Percentiles rank a stretch among this genome's conserved stretches.
Conservation (phyloP, 768 basidiomycete species). For the Boletus reticulatus region DNA sequence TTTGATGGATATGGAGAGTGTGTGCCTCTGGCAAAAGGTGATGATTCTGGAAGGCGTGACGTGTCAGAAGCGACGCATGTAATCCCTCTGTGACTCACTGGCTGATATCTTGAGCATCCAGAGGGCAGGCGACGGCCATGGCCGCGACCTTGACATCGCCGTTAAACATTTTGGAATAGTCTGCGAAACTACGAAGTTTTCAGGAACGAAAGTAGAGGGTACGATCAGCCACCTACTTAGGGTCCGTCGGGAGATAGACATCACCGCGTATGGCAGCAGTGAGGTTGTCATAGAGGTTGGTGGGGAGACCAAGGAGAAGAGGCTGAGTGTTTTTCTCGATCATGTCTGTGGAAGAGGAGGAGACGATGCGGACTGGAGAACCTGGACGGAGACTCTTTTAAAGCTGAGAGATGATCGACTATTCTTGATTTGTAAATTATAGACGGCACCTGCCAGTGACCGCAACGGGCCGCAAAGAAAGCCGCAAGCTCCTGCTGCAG, state of each 20-base stretch:
- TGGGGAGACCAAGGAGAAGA: constrained; percentile 4
- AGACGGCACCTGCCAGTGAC: background rate
- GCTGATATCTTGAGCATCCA: constrained; percentile 81
- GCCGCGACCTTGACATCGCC: constrained; percentile 65
- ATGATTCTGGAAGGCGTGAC: constrained; percentile 47
- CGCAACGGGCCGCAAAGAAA: background rate
- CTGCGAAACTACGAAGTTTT: constrained; percentile 22
- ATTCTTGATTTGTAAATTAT: constrained; percentile 12
- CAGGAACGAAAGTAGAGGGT: background rate
- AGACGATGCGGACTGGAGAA: constrained; percentile 3
- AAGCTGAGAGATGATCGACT: constrained; percentile 1
- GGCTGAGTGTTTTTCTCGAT: background rate
- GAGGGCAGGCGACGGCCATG: constrained; percentile 66
- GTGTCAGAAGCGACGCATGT: constrained; percentile 8
- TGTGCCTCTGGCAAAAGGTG: constrained; percentile 69
- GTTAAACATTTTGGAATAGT: constrained; percentile 60
- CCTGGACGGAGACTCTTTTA: constrained; percentile 13
- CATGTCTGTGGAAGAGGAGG: constrained; percentile 16
- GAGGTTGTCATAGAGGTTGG: constrained; percentile 44
- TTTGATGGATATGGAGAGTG: constrained; percentile 75
- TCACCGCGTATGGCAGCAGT: constrained; percentile 44
- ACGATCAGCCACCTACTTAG: constrained; percentile 32
- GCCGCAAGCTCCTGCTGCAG: background rate
- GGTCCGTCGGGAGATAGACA: constrained; percentile 43
- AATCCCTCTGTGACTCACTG: constrained; percentile 45